Evolutionary conservation across 208 protist genomes (phyloP), one percentile per base, ranked within the genome.

Genomic region (Tritrichomonas musculus): DNA sequence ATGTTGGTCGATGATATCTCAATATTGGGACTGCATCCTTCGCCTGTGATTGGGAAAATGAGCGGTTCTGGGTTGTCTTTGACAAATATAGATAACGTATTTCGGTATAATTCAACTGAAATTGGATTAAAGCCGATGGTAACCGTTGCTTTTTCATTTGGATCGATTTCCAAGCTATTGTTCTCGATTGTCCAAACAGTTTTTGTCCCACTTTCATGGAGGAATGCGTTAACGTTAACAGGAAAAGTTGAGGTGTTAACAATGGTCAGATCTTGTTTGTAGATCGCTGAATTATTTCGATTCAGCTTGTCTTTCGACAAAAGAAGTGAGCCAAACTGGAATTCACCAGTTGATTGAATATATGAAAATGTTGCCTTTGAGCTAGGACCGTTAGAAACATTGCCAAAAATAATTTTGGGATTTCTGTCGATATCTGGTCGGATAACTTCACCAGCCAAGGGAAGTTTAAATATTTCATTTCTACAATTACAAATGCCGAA

Each of bases 51-150:
- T 11, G 33, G 33, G n/a, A 88, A 57, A 39, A 27, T 39, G 17
- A 88, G 39, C 57, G 47, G 77, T 30, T 88, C 77, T 11, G 77
- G 77, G 57, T 88, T 88, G 30, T 88, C 77, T 57, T 88, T 25
- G 8, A 49, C n/a, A 9, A 88, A 57, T 8, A 88, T 44, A 33
- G 25, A 44, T 1, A 88, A 57, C 57, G 33, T 25, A 36, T 44
- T 53, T 39, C 57, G 33, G 27, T 39, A 88, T n/a, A 53, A 39
- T 17, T 88, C 77, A 57, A 36, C 77, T 39, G 33, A 44, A 17
- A 27, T n/a, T 17, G 77, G 41, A 88, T 88, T 88, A 49, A 88
- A 57, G 0, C 47, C 47, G 20, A 88, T 47, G 8, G 11, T 30
- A 14, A 88, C 25, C 30, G 8, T 17, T 47, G n/a, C 20, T 39